These are phyloP conservation scores for Theileria luwenshuni DNA, from an alignment of 169 alveolate genomes.

Conservation along the genomic window DNA sequence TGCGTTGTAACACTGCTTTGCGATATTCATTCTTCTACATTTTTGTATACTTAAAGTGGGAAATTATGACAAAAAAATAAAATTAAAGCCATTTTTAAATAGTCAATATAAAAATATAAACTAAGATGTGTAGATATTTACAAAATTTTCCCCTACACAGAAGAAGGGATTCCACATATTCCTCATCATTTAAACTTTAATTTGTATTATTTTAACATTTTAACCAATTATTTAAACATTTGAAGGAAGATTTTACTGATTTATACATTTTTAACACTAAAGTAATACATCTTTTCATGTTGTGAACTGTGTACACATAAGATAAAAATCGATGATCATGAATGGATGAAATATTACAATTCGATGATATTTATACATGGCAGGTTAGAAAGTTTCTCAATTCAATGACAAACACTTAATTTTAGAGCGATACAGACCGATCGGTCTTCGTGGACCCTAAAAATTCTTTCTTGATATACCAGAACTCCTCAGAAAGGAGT, in stretches of 20 bases:
- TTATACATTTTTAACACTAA: background rate
- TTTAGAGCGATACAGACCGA: slow-evolving; percentile 56
- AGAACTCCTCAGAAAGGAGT: slow-evolving; percentile 53
- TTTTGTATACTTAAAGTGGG: background rate
- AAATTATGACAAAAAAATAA: background rate
- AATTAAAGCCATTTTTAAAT: background rate
- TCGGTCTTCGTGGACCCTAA: slow-evolving; percentile 45
- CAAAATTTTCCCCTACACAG: slow-evolving; percentile 11
- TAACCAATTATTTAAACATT: background rate
- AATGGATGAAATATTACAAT: slow-evolving; percentile 57
- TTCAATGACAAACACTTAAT: background rate
- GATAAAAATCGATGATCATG: background rate
- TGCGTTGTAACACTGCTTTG: background rate
- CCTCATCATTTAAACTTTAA: background rate
- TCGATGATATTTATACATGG: slow-evolving; percentile 63
- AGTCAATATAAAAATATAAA: background rate
- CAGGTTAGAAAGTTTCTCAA: slow-evolving; percentile 24
- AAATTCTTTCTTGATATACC: slow-evolving; percentile 49
- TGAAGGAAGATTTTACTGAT: background rate
- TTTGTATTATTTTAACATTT: background rate
- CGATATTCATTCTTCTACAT: slow-evolving; percentile 6
- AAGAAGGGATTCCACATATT: slow-evolving; percentile 7
- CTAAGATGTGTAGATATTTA: background rate
- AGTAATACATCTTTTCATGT: background rate
- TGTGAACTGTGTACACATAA: slow-evolving; percentile 8